Evolutionary conservation across 2,329 filamentous ascomycete genomes (phyloP), one percentile per base, ranked within the genome.

Genomic region (Cordyceps javanica): DNA sequence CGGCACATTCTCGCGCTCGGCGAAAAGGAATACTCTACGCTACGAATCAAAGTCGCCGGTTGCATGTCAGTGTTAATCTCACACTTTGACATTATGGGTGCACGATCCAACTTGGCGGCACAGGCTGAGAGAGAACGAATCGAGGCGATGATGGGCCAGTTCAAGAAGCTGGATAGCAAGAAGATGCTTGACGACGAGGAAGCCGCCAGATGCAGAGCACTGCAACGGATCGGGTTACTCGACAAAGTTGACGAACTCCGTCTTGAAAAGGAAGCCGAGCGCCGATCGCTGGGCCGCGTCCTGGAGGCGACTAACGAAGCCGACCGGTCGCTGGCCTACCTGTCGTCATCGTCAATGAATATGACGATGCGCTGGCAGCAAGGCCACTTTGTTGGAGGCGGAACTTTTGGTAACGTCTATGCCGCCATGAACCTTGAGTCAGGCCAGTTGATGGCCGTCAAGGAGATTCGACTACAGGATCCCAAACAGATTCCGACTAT

Each of bases 81-180:
- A 10, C 94, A 99, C 72, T 99, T 99, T 67, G 94, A 99, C 71
- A 97, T 99, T 72, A 96, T 99, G 89, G 94, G 94, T 25, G 94
- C 94, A 26, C 86, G 93, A 66, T 96, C 92, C 7, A 97, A 88
- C 42, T 81, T 97, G 61, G 94, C 94, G 11, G 94, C 94, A 5
- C 91, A 97, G 73, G 91, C 91, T 2, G 94, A 99, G 73, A 92
- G 91, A 70, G 90, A 96, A 68, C 83, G 90, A 44, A 82, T 92
- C 63, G 93, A 97, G 66, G 88, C 90, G 28, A 77, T 91, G 59
- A 83, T 88, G 55, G 87, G 88, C 28, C 88, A 91, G 67, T 85
- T 89, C 66, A 82, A 88, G 62, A 86, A 87, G 66, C 79, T 94
- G 62, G 91, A 96, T 67, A 86, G 92, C 66, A 90, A 89, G 67